Evolutionary conservation across 1,139 yeast genomes (phyloP), one percentile per base, ranked within the genome.

Genomic region (Pneumocystis wakefieldiae): DNA sequence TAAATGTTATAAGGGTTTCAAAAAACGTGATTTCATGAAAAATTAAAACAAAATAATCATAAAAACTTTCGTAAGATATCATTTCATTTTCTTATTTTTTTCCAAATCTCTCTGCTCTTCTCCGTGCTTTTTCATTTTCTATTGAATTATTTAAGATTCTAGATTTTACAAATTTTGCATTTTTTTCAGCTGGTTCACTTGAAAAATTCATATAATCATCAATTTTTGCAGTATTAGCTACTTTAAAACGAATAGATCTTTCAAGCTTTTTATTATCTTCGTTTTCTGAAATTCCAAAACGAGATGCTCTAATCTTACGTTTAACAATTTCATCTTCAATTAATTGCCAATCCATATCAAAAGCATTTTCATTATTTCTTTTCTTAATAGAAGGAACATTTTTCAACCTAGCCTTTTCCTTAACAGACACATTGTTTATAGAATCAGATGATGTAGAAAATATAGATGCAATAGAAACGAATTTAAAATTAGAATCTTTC

Each of bases 101-200:
- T 7, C 63, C 62, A 53, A 64, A 65, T 58, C 61, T 64, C 29
- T 62, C 62, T 35, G 63, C 66, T 29, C 66, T 60, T 39, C 61
- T 65, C 62, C 58, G 38, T 48, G 64, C 64, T 59, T 64, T 64
- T 64, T 64, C 64, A 12, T 61, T 62, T 53, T 64, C 64, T 17
- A 57, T 60, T 5, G 65, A 62, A 24, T 64, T 65, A 37, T 64
- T 62, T 35, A 64, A 39, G 1, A 64, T 62, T 17, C 61, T 59
- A 37, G 36, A 55, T 62, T 64, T 64, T 29, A 63, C 60, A 57
- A 60, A 62, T 57, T 60, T 36, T 41, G 28, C 15, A 17, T 28
- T 48, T 10, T 39, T 58, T 59, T 38, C 42, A 10, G n/a, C n/a
- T 8, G 28, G 10, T 24, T 24, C 10, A 48, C 19, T 48, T 29